Evolutionary conservation across 2,329 filamentous ascomycete species (phyloP).

Genomic region (Herpotrichia juniperi): DNA sequence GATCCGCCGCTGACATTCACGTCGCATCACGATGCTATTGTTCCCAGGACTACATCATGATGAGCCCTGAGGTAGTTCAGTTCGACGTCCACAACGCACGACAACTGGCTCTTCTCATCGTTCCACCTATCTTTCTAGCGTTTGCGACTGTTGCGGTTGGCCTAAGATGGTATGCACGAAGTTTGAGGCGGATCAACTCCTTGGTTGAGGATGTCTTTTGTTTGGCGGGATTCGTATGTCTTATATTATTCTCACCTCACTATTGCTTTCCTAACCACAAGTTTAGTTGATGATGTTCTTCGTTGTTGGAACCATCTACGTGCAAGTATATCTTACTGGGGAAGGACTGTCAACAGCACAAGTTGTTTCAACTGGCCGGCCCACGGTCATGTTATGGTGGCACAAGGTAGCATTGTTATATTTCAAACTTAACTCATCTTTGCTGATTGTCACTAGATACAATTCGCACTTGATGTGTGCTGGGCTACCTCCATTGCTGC

Average conservation of each 20-base stretch:
- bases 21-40: conserved; percentile 3
- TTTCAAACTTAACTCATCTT: no score
- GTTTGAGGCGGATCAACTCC: conserved; percentile 23
- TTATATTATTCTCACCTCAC: not conserved
- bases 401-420: no score
- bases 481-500: conserved; percentile 26
- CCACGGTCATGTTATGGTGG: no score
- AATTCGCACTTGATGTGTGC: conserved; percentile 27
- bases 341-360: no score
- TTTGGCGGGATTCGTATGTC: conserved; percentile 22
- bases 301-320: conserved; percentile 22
- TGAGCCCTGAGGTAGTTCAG: conserved; percentile 10
- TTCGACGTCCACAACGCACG: conserved; percentile 25
- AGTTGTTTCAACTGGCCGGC: no score
- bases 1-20: conserved; percentile 8
- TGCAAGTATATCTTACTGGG: conserved; percentile 24
- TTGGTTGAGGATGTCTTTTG: conserved; percentile 22
- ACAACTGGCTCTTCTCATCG: conserved; percentile 22
- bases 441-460: conserved; percentile 20
- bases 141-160: conserved; percentile 18
- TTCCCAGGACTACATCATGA: conserved; percentile 13
- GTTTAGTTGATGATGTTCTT: conserved; percentile 21
- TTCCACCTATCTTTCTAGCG: conserved; percentile 21
- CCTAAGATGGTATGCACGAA: conserved; percentile 25
- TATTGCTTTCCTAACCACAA: conserved; percentile 7